These are phyloP conservation scores for Candida neerlandica DNA, from an alignment of 1,139 yeast genomes.

Conservation along the genomic window DNA sequence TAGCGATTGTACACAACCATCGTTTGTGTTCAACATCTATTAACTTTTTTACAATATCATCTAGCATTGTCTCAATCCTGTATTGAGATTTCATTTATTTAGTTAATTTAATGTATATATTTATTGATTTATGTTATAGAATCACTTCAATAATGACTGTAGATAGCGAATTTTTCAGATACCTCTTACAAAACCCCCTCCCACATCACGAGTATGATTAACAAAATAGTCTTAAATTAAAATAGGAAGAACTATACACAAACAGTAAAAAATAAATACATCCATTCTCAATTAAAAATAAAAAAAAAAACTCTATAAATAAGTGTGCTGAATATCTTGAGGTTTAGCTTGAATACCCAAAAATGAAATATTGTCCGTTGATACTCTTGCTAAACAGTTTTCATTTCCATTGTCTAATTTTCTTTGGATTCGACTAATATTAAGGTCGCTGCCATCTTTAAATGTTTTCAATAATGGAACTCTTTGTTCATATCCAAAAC, in stretches of 20 bases:
- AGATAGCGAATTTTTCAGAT: too few species aligned
- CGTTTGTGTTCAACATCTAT: too few species aligned
- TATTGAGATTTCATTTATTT: too few species aligned
- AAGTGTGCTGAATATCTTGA: constrained; percentile 6
- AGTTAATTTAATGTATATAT: too few species aligned
- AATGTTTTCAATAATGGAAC: constrained; percentile 29
- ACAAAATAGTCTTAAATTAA: too few species aligned
- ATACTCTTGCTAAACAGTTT: constrained; percentile 4
- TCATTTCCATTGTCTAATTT: not conserved
- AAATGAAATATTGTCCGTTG: constrained; percentile 9
- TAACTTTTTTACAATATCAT: too few species aligned
- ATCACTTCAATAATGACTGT: too few species aligned
- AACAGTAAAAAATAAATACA: not conserved
- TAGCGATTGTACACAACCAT: too few species aligned
- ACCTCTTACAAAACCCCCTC: too few species aligned
- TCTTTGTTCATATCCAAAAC: constrained; percentile 27
- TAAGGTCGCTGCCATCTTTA: constrained; percentile 24
- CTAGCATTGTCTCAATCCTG: too few species aligned
- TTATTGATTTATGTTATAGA: too few species aligned
- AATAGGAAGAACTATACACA: not conserved
- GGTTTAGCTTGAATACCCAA: constrained; percentile 2
- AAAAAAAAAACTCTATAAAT: constrained; percentile 3
- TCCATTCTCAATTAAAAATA: not conserved
- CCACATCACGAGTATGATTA: too few species aligned
- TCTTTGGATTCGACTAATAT: constrained; percentile 5